Evolutionary conservation across 441 rosid species (phyloP), one percentile per base, ranked within the genome.

Genomic region (Lepidium campestre): DNA sequence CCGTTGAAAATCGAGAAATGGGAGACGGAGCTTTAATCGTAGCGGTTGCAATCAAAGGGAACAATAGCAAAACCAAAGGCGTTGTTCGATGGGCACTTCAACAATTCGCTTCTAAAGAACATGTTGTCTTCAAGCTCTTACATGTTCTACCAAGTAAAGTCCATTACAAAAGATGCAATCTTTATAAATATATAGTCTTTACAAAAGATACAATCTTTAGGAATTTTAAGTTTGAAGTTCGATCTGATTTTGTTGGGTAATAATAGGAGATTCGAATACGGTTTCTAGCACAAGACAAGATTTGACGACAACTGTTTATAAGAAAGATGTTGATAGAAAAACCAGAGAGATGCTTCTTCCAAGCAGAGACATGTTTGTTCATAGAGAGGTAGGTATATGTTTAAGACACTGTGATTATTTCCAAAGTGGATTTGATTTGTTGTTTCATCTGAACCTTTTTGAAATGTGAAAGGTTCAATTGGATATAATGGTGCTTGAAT

Each of bases 41-140:
- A 34, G 97, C 86, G 4, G 76, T 89, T 36, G 96, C 98, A 17
- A 75, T 93, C 52, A 80, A 86, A 74, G 97, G 88, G 23, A 73
- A 73, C 23, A 82, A 68, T 29, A 73, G 72, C 46, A 83, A 76
- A 67, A 81, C 87, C 82, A 89, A 87, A 76, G 71, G 82, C 74
- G 62, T 84, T 19, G 84, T 93, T 59, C 68, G 60, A 56, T 93
- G 98, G 98, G 89, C 98, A 31, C 63, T 93, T 83, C 85, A 89
- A 45, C 84, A 87, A 52, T 91, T 93, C 65, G 74, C 80, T 76
- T 77, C 79, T 10, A 81, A 84, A 70, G 91, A 81, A 65, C 77
- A 82, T 34, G 79, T 74, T 6, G 75, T 69, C 60, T 81, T 93
- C 70, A 90, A 81, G 84, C 77, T 93, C 78, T 65, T 93, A 67